Base-by-base conservation (phyloP, 306 rosid species). In the Biancaea sappan region DNA sequence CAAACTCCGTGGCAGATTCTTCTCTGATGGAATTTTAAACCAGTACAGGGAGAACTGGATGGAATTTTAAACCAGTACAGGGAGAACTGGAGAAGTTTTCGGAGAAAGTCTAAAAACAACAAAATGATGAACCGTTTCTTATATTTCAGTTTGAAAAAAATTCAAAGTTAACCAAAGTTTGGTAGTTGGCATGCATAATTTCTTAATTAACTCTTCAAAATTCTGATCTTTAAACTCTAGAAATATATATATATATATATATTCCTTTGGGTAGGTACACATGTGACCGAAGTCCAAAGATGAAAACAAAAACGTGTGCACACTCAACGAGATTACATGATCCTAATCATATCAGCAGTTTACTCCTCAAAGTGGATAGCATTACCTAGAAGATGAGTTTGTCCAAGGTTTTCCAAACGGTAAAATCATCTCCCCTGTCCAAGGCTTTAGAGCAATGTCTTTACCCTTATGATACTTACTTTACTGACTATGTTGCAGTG, bases 361-460 rank as follows among this genome's bases (percentile, higher is more conserved):
- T n/a, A n/a, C n/a, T n/a, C n/a, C n/a, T n/a, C n/a, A n/a, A n/a
- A n/a, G n/a, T n/a, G n/a, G n/a, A n/a, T n/a, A n/a, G n/a, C n/a
- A n/a, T n/a, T n/a, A n/a, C n/a, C n/a, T n/a, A n/a, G n/a, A n/a
- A n/a, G n/a, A n/a, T n/a, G n/a, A n/a, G n/a, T n/a, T n/a, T n/a
- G n/a, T n/a, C n/a, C n/a, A n/a, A n/a, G n/a, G n/a, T n/a, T n/a
- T n/a, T n/a, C n/a, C n/a, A n/a, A n/a, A n/a, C n/a, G n/a, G n/a
- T n/a, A n/a, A n/a, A n/a, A n/a, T n/a, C n/a, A n/a, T n/a, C n/a
- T n/a, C n/a, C n/a, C n/a, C n/a, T n/a, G n/a, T n/a, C n/a, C n/a
- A n/a, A n/a, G 21, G 84, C 87, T 21, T 54, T 83, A 31, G 82
- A 80, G 80, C 82, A 71, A 38, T 80, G 82, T 24, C 71, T 72